Evolutionary conservation across 2,329 filamentous ascomycete genomes (phyloP).

Genomic region (Aureobasidium subglaciale): DNA sequence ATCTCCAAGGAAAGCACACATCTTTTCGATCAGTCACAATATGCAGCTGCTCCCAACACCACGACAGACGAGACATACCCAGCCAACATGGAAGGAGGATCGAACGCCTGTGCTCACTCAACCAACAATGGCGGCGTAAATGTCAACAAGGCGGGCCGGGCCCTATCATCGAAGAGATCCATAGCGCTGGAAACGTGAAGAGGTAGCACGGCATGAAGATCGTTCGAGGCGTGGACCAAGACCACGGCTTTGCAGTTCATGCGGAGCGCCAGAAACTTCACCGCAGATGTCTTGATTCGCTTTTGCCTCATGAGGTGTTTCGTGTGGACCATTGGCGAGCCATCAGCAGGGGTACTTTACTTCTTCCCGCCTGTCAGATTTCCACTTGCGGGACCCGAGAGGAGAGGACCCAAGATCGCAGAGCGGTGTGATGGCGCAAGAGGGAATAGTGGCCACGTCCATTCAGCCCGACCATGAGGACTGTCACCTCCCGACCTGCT

Average conservation of each 20-base stretch:
- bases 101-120: neutral
- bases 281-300: neutral
- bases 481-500: neutral
- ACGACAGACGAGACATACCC: neutral
- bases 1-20: neutral
- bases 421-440: neutral
- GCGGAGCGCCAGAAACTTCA: neutral
- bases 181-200: neutral
- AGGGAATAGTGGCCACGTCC: neutral
- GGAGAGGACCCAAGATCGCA: neutral
- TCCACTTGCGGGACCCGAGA: neutral
- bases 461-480: neutral
- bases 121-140: neutral
- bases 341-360: neutral
- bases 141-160: conserved; percentile 7
- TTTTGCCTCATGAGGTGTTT: neutral
- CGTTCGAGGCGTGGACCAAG: neutral
- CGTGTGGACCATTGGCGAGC: neutral
- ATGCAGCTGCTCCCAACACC: neutral
- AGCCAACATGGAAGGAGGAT: neutral
- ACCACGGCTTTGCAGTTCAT: neutral
- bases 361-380: neutral
- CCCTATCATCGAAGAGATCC: conserved; percentile 4
- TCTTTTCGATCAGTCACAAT: neutral
- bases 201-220: neutral